Evolutionary conservation across 1,284 basidiomycete genomes (phyloP), one percentile per base, ranked within the genome.

Genomic region (Tilletia walkeri): DNA sequence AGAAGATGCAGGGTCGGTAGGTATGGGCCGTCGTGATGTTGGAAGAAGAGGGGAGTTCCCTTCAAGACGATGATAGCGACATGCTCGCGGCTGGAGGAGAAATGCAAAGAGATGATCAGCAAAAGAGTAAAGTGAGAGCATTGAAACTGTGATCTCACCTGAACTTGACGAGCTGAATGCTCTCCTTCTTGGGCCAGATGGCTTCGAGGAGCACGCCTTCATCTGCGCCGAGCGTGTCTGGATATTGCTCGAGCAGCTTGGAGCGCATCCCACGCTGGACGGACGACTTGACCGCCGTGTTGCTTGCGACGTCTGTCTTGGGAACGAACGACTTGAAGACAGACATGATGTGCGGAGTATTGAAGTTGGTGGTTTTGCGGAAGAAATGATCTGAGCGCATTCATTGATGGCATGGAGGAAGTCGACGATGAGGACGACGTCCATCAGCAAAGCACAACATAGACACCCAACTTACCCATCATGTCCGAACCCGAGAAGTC

Each of bases 131-230:
- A 1, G 41, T 34, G 53, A 65, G 30, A 67, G 59, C 67, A 5
- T 48, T 54, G n/a, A 65, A 10, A 2, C 36, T 41, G 7, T 38
- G 59, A 39, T 66, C 92, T 82, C 80, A 96, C 95, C 94, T 97
- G 66, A 81, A 83, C 87, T 98, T 99, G 73, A 95, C 92, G 78
- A 92, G 90, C 7, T 92, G 91, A 63, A 98, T 87, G 0, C 90
- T 87, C 86, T 98, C 95, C 87, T 99, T 99, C 90, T 99, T 99
- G 14, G 95, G 94, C 96, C 96, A 98, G 70, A 99, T 89, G 78
- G 89, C 88, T 83, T 99, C 96, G 30, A 99, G 86, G 20, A 88
- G 81, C 0, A 79, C 83, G 1, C 89, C 89, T 74, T 91, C 92
- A 54, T 84, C 76, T 24, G 78, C 73, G 4, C 75, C 80, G 3